Evolutionary conservation across 441 rosid genomes (phyloP).

Genomic region (Iberis amara): DNA sequence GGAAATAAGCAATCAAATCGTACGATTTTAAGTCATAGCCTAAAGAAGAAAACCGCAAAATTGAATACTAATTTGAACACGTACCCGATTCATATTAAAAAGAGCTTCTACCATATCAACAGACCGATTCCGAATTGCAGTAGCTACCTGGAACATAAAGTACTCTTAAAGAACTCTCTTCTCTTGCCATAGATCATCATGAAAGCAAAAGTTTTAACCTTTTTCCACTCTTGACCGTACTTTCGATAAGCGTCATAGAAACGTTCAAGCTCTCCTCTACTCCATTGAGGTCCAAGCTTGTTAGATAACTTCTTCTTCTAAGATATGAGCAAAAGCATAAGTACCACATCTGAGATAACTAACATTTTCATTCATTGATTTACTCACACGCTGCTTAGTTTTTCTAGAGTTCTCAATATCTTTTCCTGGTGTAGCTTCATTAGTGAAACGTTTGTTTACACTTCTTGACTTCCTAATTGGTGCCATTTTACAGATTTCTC

Average conservation of each 20-base stretch:
- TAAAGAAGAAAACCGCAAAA: background rate
- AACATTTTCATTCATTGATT: background rate
- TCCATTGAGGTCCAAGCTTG: slow-evolving; percentile 82
- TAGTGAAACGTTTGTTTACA: slow-evolving; percentile 56
- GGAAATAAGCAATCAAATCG: slow-evolving; percentile 26
- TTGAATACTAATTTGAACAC: slow-evolving; percentile 4
- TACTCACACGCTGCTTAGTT: slow-evolving; percentile 52
- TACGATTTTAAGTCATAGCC: background rate
- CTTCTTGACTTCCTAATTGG: slow-evolving; percentile 71
- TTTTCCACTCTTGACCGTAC: slow-evolving; percentile 80
- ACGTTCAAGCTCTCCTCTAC: slow-evolving; percentile 61
- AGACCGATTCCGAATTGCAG: slow-evolving; percentile 53
- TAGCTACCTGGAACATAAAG: slow-evolving; percentile 53
- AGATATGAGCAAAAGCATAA: slow-evolving; percentile 17
- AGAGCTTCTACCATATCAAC: slow-evolving; percentile 83
- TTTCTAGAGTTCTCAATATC: slow-evolving; percentile 45
- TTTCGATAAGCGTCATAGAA: slow-evolving; percentile 74
- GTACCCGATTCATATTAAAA: slow-evolving; percentile 76
- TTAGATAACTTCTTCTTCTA: slow-evolving; percentile 65
- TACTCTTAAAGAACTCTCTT: slow-evolving; percentile 7
- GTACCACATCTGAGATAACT: slow-evolving; percentile 10
- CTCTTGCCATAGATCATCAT: background rate
- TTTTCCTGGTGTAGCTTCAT: slow-evolving; percentile 58
- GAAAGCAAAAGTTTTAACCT: slow-evolving; percentile 35
- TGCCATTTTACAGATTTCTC: slow-evolving; percentile 43